phyloP scores from a whole-genome alignment of 179 eudicot species.

The Beta corolliflora region DNA sequence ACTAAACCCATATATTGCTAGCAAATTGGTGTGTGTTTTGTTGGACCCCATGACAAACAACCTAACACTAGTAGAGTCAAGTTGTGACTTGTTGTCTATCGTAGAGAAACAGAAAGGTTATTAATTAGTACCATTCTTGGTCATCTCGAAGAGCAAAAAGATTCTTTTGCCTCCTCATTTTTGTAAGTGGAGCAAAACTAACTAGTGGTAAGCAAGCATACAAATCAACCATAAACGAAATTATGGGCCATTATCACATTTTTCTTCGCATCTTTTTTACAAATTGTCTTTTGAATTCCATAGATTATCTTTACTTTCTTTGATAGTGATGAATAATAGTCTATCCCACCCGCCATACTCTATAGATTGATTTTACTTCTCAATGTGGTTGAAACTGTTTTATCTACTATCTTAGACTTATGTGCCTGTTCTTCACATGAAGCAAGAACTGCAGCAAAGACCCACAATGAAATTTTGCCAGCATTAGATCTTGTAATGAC shows the following conservation, averaged over 20 bases:
- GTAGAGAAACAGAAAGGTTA: neutral
- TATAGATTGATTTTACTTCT: neutral
- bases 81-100: too few relatives aligned
- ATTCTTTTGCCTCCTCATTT: neutral
- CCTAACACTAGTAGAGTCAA: neutral
- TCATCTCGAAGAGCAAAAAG: neutral
- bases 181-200: constrained; percentile 9
- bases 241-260: constrained; percentile 6
- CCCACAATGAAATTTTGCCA: constrained; percentile 13
- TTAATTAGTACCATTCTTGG: neutral
- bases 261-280: neutral
- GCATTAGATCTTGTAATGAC: constrained; percentile 1
- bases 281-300: neutral
- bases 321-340: neutral
- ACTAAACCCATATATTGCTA: neutral
- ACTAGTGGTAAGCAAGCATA: constrained; percentile 7
- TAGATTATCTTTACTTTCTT: neutral
- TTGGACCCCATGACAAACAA: neutral
- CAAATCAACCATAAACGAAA: constrained; percentile 7
- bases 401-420: neutral
- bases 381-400: neutral
- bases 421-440: constrained; percentile 8
- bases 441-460: neutral
- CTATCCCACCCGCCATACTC: neutral
- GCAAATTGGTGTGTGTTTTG: too few relatives aligned